Evolutionary conservation across 1,284 basidiomycete species (phyloP).

Genomic region (Apiotrichum laibachii): DNA sequence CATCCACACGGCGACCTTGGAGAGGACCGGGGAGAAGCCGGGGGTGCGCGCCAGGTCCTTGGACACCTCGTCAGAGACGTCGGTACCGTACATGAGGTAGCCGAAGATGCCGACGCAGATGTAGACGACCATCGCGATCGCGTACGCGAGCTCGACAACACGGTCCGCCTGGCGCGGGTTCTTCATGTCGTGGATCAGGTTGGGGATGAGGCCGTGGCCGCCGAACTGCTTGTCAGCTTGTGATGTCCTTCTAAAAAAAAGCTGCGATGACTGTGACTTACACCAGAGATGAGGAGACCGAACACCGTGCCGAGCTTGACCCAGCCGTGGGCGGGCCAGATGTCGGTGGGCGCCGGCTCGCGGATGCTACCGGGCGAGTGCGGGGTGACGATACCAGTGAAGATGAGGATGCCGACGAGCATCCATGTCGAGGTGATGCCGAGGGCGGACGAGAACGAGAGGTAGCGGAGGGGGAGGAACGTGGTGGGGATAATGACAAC

Average conservation of each 20-base stretch:
- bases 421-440: conserved; percentile 75
- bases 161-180: conserved; percentile 69
- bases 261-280: too few relatives aligned
- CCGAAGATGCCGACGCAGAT: conserved; percentile 75
- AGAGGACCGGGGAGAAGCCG: conserved; percentile 70
- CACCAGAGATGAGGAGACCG: conserved; percentile 86
- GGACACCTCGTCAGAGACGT: conserved; percentile 82
- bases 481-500: conserved; percentile 72
- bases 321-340: conserved; percentile 59
- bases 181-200: conserved; percentile 79
- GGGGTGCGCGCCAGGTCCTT: conserved; percentile 73
- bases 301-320: conserved; percentile 71
- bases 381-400: conserved; percentile 62
- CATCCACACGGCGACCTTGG: conserved; percentile 76
- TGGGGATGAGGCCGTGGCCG: conserved; percentile 49
- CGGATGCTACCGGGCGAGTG: conserved; percentile 77
- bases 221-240: conserved; percentile 31
- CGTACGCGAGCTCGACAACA: conserved; percentile 53
- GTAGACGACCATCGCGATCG: conserved; percentile 75
- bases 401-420: conserved; percentile 72
- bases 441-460: conserved; percentile 79
- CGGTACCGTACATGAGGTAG: conserved; percentile 87
- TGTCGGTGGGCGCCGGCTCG: conserved; percentile 67
- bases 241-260: too few relatives aligned
- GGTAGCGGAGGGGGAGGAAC: conserved; percentile 76